Evolutionary conservation across 768 basidiomycete species (phyloP), one percentile per base, ranked within the genome.

Genomic region (Austroboletus festivus): DNA sequence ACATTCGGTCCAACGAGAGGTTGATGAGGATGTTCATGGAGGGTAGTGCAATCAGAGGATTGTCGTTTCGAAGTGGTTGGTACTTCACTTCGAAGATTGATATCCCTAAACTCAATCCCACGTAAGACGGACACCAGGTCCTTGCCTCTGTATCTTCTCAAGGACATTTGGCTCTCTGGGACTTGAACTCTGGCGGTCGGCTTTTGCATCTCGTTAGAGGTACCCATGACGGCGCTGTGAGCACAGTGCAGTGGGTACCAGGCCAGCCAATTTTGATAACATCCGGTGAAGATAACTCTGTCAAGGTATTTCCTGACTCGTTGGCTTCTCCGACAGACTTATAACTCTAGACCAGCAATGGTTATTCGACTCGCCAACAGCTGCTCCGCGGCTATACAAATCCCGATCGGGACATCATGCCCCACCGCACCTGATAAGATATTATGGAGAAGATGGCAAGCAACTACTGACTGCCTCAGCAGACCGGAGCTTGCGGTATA

Each of bases 361-460:
- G 94, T 64, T 95, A 19, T 94, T 95, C 58, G 96, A 98, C 60
- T 89, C 93, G 0, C 91, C 93, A 0, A 87, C 89, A 0, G 75
- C 86, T 1, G 73, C 89, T 20, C 95, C 96, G 1, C 80, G 91
- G 47, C 73, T 98, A 11, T 78, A 97, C 21, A 98, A 97, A 72
- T 91, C 81, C 65, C 82, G 96, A 39, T 86, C 91, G 0, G 96
- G 96, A 30, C 96, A 99, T 60, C 88, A 88, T 54, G 77, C 83
- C 1, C 93, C 96, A 16, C 93, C 93, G 0, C 86, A 93, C 62
- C 75, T 93, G 18, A 91, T 99, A 42, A 79, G 94, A 47, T 97
- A 92, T 67, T 97, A 96, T 65, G 95, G 94, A 12, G 84, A 89
- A n/a, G 95, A 99, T 60, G 96, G 96, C 3, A 99, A 99, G 69